These are phyloP conservation scores for Saccharomyces mikatae DNA, from an alignment of 805 yeast species.

Conservation along the genomic window DNA sequence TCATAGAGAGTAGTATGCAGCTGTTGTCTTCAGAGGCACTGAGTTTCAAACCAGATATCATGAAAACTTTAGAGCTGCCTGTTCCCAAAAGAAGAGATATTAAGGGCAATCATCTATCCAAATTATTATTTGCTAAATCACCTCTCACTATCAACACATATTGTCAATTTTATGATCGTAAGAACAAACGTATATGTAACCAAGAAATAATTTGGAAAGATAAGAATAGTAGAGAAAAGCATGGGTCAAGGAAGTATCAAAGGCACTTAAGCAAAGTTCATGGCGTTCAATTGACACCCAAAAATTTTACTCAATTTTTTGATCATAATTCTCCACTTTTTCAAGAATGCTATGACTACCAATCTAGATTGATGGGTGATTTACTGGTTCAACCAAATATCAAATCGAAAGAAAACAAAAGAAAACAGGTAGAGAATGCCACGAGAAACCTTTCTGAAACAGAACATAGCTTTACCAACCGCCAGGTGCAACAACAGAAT, in stretches of 20 bases:
- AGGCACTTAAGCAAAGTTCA: neutral
- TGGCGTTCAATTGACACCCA: neutral
- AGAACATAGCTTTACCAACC: neutral
- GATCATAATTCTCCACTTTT: neutral
- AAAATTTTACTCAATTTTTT: neutral
- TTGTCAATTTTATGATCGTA: neutral
- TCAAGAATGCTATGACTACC: neutral
- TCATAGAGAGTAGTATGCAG: neutral
- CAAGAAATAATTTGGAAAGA: neutral
- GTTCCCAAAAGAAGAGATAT: neutral
- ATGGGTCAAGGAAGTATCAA: neutral
- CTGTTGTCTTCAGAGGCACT: neutral
- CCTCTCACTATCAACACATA: neutral
- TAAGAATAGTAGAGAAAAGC: neutral
- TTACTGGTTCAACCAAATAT: neutral
- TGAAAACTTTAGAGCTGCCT: neutral
- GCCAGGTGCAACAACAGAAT: neutral
- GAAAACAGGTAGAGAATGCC: neutral
- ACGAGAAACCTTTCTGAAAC: neutral
- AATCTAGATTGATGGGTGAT: neutral
- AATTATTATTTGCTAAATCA: neutral
- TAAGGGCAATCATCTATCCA: neutral
- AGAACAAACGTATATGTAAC: neutral
- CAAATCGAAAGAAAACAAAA: neutral
- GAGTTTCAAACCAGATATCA: neutral